Conservation (phyloP, 345 rosid species). For the Luvunga scandens region DNA sequence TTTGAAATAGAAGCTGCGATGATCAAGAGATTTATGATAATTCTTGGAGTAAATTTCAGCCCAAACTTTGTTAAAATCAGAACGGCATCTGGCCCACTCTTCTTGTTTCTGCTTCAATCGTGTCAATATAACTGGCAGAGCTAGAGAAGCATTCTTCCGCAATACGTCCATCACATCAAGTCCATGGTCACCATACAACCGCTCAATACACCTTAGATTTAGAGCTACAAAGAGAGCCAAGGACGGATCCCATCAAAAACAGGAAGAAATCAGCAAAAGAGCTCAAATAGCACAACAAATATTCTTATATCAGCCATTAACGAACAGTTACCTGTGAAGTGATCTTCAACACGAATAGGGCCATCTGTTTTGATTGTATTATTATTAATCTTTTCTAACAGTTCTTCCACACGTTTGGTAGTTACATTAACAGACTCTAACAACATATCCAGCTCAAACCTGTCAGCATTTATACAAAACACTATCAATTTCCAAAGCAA, state of each 20-base stretch:
- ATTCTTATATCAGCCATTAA: conserved; percentile 5
- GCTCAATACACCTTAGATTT: conserved; percentile 91
- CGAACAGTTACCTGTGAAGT: conserved; percentile 70
- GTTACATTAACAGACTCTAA: conserved; percentile 88
- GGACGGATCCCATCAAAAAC: conserved; percentile 14
- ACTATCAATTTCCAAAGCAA: conserved; percentile 13
- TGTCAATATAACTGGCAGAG: conserved; percentile 86
- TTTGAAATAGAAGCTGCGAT: conserved; percentile 96
- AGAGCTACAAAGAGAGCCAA: conserved; percentile 51
- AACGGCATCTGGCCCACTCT: conserved; percentile 91
- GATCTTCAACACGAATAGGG: conserved; percentile 66
- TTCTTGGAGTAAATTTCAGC: conserved; percentile 92
- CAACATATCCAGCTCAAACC: conserved; percentile 98
- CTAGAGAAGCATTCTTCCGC: conserved; percentile 79
- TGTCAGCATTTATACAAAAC: conserved; percentile 29
- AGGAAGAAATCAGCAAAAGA: conserved; percentile 5
- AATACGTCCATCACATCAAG: conserved; percentile 92
- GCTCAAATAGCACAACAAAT: conserved; percentile 7
- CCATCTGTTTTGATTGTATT: conserved; percentile 55
- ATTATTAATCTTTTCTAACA: conserved; percentile 66
- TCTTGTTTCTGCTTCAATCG: conserved; percentile 98
- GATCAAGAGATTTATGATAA: conserved; percentile 95
- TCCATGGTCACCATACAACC: conserved; percentile 94
- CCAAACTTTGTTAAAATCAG: conserved; percentile 98
- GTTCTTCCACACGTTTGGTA: conserved; percentile 78